Evolutionary conservation across 1,139 yeast species (phyloP).

Genomic region (Kodamaea plutei): DNA sequence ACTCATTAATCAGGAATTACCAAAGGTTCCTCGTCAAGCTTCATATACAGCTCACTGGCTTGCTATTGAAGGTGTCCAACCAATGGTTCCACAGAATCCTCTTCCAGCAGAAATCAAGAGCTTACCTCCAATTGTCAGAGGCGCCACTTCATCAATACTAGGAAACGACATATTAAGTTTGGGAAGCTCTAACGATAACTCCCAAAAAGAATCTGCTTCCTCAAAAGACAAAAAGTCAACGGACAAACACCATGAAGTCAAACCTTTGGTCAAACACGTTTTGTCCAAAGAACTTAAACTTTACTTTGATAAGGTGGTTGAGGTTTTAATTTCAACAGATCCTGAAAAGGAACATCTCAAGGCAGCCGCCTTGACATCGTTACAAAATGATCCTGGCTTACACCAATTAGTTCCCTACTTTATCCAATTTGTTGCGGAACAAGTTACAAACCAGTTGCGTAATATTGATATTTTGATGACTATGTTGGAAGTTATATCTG

Average conservation of each 20-base stretch:
- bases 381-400: constrained; percentile 89
- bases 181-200: constrained; percentile 16
- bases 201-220: constrained; percentile 13
- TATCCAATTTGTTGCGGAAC: constrained; percentile 94
- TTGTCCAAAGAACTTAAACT: constrained; percentile 89
- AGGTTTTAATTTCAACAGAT: constrained; percentile 63
- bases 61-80: constrained; percentile 98
- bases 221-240: constrained; percentile 27
- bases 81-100: constrained; percentile 96
- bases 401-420: constrained; percentile 97
- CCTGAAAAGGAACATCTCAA: constrained; percentile 58
- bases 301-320: constrained; percentile 86
- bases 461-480: constrained; percentile 73
- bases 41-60: constrained; percentile 98
- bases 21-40: constrained; percentile 89
- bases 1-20: constrained; percentile 88
- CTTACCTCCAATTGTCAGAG: constrained; percentile 64
- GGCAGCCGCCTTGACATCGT: constrained; percentile 77
- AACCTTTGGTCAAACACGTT: constrained; percentile 95
- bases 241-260: constrained; percentile 68
- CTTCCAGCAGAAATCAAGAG: constrained; percentile 68
- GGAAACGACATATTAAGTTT: constrained; percentile 39
- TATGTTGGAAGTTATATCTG: constrained; percentile 85
- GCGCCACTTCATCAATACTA: constrained; percentile 54
- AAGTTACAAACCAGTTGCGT: constrained; percentile 82